Conservation (phyloP, 1,284 basidiomycete species). For the Wolfiporia cocos region DNA sequence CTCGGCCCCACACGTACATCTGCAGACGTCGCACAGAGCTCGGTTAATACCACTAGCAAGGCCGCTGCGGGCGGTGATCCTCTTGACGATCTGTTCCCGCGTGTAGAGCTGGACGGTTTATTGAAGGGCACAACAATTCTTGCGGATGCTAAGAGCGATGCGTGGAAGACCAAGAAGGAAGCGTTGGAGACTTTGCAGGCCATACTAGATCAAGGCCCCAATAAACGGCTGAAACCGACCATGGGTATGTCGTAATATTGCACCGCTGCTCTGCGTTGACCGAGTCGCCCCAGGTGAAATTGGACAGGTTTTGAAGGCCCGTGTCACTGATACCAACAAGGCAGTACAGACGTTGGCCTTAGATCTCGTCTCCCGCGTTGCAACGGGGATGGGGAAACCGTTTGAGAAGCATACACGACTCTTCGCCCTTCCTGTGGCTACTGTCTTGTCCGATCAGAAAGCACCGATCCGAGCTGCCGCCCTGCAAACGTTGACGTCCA, state of each 20-base stretch:
- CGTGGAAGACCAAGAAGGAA: conserved; percentile 98
- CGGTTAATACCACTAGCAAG: conserved; percentile 27
- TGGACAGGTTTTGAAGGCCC: conserved; percentile 80
- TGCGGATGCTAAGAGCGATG: conserved; percentile 81
- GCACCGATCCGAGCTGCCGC: conserved; percentile 80
- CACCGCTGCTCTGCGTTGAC: conserved; percentile 7
- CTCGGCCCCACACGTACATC: conserved; percentile 81
- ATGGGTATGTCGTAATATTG: conserved; percentile 59
- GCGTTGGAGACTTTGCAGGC: conserved; percentile 83
- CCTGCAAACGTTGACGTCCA: conserved; percentile 74
- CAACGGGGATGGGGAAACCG: conserved; percentile 89
- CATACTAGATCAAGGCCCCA: conserved; percentile 83
- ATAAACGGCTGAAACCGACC: conserved; percentile 86
- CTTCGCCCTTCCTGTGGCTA: conserved; percentile 74
- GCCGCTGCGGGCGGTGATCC: conserved; percentile 55
- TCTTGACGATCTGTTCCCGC: conserved; percentile 90
- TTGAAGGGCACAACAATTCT: conserved; percentile 83
- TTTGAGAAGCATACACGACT: conserved; percentile 88
- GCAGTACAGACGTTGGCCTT: conserved; percentile 88
- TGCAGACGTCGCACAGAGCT: conserved; percentile 54
- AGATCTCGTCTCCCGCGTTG: conserved; percentile 86
- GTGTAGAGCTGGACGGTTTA: conserved; percentile 89
- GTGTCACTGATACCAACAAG: conserved; percentile 92
- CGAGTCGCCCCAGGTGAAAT: conserved; percentile 68
- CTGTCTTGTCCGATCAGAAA: conserved; percentile 92